These are phyloP conservation scores for Singerocomus inundabilis DNA, from an alignment of 1,284 basidiomycete species.

Conservation along the genomic window DNA sequence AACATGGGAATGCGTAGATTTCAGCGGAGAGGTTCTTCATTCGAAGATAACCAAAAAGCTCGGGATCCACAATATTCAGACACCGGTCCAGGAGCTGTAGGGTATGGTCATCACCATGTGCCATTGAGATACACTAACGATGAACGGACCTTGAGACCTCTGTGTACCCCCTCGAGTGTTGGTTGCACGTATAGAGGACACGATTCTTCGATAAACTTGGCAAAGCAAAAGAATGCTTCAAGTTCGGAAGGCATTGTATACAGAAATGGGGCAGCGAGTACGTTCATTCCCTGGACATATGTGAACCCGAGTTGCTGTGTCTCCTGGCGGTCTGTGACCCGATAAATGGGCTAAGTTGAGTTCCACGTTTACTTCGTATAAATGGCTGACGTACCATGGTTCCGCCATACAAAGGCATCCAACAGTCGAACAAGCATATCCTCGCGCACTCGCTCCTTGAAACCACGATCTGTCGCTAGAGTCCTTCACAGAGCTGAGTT, in stretches of 20 bases:
- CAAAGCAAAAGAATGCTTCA: conserved; percentile 95
- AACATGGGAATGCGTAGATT: conserved; percentile 96
- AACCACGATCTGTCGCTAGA: conserved; percentile 90
- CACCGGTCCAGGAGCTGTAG: conserved; percentile 86
- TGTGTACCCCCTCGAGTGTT: conserved; percentile 91
- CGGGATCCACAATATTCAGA: conserved; percentile 85
- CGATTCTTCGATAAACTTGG: conserved; percentile 89
- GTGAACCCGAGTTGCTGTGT: conserved; percentile 77
- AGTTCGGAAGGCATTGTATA: conserved; percentile 95
- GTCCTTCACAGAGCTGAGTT: conserved; percentile 56
- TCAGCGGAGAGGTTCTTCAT: conserved; percentile 96
- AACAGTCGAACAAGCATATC: conserved; percentile 94
- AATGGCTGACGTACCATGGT: conserved; percentile 56
- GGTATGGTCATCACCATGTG: not conserved
- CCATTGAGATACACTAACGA: not conserved
- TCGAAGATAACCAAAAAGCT: conserved; percentile 78
- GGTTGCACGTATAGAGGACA: conserved; percentile 96
- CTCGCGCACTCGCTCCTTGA: conserved; percentile 92
- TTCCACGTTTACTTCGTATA: not conserved
- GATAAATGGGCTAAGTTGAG: not conserved
- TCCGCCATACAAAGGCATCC: conserved; percentile 97
- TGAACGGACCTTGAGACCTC: conserved; percentile 78
- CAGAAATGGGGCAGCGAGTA: conserved; percentile 94
- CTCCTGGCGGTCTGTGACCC: conserved; percentile 62
- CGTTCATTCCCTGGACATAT: conserved; percentile 99